Evolutionary conservation across 1,284 basidiomycete species (phyloP).

Genomic region (Hymenochaete sp.): DNA sequence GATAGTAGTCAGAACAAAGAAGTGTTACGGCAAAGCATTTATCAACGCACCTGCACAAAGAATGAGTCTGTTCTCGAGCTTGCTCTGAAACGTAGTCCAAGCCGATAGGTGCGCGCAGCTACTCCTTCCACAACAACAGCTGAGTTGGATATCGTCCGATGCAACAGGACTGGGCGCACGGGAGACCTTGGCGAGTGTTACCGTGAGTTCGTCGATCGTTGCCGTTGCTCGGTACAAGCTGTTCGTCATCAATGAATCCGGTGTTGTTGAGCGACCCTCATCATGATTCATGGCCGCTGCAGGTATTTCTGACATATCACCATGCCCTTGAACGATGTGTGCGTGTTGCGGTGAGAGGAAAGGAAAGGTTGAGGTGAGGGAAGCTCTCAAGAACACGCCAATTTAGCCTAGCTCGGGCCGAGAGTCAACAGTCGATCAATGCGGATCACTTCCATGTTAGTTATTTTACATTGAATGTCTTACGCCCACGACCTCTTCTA

Average conservation of each 20-base stretch:
- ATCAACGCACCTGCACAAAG: slow-evolving; percentile 69
- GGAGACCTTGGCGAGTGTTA: slow-evolving; percentile 62
- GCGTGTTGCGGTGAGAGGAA: too few species aligned
- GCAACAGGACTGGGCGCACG: slow-evolving; percentile 56
- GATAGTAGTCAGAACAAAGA: not conserved
- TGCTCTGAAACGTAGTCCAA: slow-evolving; percentile 61
- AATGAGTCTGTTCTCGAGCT: slow-evolving; percentile 66
- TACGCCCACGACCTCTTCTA: too few species aligned
- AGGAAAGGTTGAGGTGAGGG: too few species aligned
- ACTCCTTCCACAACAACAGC: slow-evolving; percentile 60
- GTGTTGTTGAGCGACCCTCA: slow-evolving; percentile 35
- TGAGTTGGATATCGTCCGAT: slow-evolving; percentile 33
- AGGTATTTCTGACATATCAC: too few species aligned
- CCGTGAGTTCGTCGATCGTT: slow-evolving; percentile 70
- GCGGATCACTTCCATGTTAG: too few species aligned
- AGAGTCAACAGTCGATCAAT: too few species aligned
- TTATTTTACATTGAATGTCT: too few species aligned
- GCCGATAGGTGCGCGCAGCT: slow-evolving; percentile 53
- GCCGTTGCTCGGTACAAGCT: slow-evolving; percentile 38
- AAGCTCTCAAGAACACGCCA: too few species aligned
- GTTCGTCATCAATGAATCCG: slow-evolving; percentile 47
- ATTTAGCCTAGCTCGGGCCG: too few species aligned
- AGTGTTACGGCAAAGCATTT: not conserved
- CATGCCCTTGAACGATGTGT: too few species aligned
- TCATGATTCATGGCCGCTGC: too few species aligned